Base-by-base conservation (phyloP, 768 basidiomycete genomes). In the Leccinum subtestaceum region DNA sequence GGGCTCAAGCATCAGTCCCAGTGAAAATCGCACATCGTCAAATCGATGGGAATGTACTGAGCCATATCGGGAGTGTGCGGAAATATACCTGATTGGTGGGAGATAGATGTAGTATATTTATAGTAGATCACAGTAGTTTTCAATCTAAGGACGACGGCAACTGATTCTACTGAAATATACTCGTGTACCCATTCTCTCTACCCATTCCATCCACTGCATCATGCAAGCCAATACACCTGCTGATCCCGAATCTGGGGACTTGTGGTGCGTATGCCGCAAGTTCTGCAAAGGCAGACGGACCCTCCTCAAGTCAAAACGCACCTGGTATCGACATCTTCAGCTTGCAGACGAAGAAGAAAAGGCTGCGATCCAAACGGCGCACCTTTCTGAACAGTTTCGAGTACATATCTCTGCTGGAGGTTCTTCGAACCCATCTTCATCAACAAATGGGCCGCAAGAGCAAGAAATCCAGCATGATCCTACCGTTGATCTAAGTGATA, bases 1-100 rank as follows among this genome's bases (percentile, higher is more conserved):
- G 68, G 67, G 56, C 58, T 56, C 7, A 77, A 80, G 55, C 66
- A 76, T 13, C 66, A 40, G 3, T n/a, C 40, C 40, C n/a, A 43
- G 40, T 43, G 40, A 43, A 43, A 43, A 43, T 43, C 17, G 4
- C 6, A 43, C 17, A 43, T 15, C 17, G 17, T 6, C 17, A 43
- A 43, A 43, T 43, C 8, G 17, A 43, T n/a, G 9, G 40, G 9
- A n/a, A 43, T 43, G 40, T 43, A 15, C 12, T 32, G 32, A 29
- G 29, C 29, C 29, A 29, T 29, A 32, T 32, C 11, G 32, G 32
- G 32, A 32, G 11, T 12, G 11, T 32, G 11, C 11, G 32, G 32
- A 12, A 32, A 32, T 32, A 11, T 32, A 32, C 32, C 32, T 12
- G 11, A 43, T n/a, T 43, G n/a, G 17, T n/a, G 17, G 40, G n/a